Evolutionary conservation across 1,284 basidiomycete genomes (phyloP).

Genomic region (Ceratobasidium sp.): DNA sequence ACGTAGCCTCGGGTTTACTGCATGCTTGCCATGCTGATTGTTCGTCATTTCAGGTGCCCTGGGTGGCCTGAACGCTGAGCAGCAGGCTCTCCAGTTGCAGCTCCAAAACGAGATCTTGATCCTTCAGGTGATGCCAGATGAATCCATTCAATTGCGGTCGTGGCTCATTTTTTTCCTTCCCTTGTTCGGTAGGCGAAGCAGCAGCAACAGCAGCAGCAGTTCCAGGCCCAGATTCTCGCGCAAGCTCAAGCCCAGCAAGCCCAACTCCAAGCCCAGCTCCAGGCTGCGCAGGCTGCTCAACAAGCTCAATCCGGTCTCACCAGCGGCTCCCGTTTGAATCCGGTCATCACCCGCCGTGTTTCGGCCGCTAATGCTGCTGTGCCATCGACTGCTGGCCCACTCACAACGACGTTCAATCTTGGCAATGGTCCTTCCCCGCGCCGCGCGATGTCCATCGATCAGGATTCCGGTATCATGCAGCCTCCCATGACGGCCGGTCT

Average conservation of each 20-base stretch:
- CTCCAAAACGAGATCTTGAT: conserved; percentile 59
- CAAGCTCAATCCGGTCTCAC: conserved; percentile 37
- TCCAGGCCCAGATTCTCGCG: conserved; percentile 62
- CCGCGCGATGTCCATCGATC: conserved; percentile 39
- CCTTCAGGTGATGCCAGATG: conserved; percentile 41
- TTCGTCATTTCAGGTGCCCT: conserved; percentile 31
- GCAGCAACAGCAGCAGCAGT: conserved; percentile 65
- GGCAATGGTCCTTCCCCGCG: conserved; percentile 26
- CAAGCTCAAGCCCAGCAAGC: conserved; percentile 43
- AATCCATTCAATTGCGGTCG: conserved; percentile 41
- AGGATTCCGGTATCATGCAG: conserved; percentile 36
- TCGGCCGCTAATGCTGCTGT: conserved; percentile 56
- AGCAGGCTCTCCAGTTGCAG: conserved; percentile 69
- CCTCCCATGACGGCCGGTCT: conserved; percentile 79
- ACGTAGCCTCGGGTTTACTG: neutral
- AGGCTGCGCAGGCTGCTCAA: conserved; percentile 39
- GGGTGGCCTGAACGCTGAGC: conserved; percentile 32
- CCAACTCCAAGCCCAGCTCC: conserved; percentile 43
- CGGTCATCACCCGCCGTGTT: conserved; percentile 49
- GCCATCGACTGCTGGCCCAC: conserved; percentile 74
- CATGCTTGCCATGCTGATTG: conserved; percentile 28
- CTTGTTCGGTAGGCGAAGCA: conserved; percentile 54
- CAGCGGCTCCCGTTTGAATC: conserved; percentile 38
- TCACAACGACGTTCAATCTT: conserved; percentile 66
- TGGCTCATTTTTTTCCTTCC: conserved; percentile 48